phyloP scores from a whole-genome alignment of 805 yeast species.

The Metschnikowia arizonensis region DNA sequence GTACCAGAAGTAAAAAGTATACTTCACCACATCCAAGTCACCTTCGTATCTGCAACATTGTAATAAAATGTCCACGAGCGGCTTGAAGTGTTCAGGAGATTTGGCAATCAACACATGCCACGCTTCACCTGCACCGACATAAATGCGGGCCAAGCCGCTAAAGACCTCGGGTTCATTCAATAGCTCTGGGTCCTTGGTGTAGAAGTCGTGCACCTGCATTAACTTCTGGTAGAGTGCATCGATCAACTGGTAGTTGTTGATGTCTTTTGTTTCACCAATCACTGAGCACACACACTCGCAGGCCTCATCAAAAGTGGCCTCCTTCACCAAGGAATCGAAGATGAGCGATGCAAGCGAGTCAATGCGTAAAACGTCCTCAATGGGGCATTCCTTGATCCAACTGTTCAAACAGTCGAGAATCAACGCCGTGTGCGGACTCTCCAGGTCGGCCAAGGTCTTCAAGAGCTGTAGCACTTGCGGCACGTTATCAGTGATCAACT shows the following conservation, averaged over 20 bases:
- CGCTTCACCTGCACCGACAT: conserved; percentile 90
- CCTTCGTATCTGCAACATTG: conserved; percentile 69
- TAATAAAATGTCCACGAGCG: conserved; percentile 68
- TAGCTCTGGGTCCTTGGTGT: conserved; percentile 25
- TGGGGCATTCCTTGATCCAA: conserved; percentile 86
- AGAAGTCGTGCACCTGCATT: conserved; percentile 52
- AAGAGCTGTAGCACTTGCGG: conserved; percentile 63
- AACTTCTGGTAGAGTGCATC: conserved; percentile 66
- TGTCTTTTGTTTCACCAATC: conserved; percentile 75
- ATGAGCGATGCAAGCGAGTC: conserved; percentile 65
- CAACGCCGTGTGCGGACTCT: conserved; percentile 27
- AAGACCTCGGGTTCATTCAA: conserved; percentile 61
- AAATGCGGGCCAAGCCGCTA: conserved; percentile 68
- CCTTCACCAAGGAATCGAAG: conserved; percentile 55
- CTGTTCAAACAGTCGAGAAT: conserved; percentile 76
- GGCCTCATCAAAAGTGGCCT: conserved; percentile 75
- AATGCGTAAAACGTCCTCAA: conserved; percentile 60
- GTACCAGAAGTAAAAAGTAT: conserved; percentile 92
- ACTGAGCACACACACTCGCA: conserved; percentile 83
- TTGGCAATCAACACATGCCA: conserved; percentile 88
- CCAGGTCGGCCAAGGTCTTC: conserved; percentile 39
- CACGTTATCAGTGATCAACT: conserved; percentile 63
- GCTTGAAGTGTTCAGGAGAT: conserved; percentile 63
- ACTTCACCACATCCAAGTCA: conserved; percentile 84
- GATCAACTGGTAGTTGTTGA: conserved; percentile 58